A percentile compares a stretch with the other conserved stretches of the same genome.
These are phyloP conservation scores for Colletotrichum siamense DNA, from an alignment of 2,329 filamentous ascomycete genomes.

Conservation along the genomic window DNA sequence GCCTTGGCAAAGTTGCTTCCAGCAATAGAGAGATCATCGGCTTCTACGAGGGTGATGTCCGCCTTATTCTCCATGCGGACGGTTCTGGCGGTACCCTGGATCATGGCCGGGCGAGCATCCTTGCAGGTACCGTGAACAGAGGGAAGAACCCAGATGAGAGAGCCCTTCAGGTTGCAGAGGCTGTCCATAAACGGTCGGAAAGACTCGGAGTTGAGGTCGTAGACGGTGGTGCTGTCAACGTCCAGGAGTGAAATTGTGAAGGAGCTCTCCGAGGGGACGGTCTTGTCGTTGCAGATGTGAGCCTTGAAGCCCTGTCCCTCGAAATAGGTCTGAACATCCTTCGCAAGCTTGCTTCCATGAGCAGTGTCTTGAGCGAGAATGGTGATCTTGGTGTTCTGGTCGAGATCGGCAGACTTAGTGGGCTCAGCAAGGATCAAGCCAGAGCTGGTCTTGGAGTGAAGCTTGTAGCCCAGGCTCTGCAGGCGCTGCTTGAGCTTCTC, in stretches of 20 bases:
- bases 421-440: background rate
- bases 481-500: background rate
- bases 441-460: background rate
- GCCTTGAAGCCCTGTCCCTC: background rate
- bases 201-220: slow-evolving; percentile 23
- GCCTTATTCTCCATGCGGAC: slow-evolving; percentile 32
- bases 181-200: slow-evolving; percentile 12
- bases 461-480: background rate
- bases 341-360: background rate
- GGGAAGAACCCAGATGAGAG: slow-evolving; percentile 36
- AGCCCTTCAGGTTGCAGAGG: background rate
- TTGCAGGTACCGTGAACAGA: slow-evolving; percentile 27
- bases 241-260: slow-evolving; percentile 29
- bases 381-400: background rate
- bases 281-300: background rate
- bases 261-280: background rate
- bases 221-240: slow-evolving; percentile 30
- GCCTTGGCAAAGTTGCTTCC: background rate
- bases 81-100: slow-evolving; percentile 32
- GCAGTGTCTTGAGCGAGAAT: background rate
- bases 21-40: background rate
- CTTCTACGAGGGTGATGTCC: slow-evolving; percentile 23
- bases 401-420: background rate
- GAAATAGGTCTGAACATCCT: background rate
- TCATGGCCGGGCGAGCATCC: slow-evolving; percentile 31